These are phyloP conservation scores for Yamagishiella unicocca DNA, from an alignment of 139 green algal genomes.

Conservation along the genomic window DNA sequence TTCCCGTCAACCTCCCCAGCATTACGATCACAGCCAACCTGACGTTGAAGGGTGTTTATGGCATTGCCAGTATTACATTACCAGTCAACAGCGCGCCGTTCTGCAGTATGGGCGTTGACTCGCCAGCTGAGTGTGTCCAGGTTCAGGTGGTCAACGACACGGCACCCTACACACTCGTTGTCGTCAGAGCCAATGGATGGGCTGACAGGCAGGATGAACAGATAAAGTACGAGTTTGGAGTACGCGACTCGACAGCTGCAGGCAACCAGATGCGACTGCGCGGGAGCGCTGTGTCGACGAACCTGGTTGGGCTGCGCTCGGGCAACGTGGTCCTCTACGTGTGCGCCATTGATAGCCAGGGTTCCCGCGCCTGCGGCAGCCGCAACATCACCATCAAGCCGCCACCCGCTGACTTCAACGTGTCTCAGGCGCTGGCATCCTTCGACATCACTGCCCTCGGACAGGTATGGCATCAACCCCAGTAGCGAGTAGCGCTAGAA, in stretches of 20 bases:
- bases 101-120: background rate
- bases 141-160: background rate
- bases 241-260: background rate
- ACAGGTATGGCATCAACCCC: background rate
- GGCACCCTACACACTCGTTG: background rate
- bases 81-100: background rate
- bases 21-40: conserved; percentile 1
- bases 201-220: background rate
- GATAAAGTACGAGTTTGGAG: background rate
- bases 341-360: conserved; percentile 11
- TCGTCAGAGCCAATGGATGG: background rate
- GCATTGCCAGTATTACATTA: background rate
- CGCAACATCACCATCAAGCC: background rate
- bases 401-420: background rate
- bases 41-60: background rate
- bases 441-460: background rate
- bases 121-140: background rate
- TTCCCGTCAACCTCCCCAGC: background rate
- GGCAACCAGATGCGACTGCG: background rate
- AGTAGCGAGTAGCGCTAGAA: background rate
- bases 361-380: background rate
- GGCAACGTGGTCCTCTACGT: background rate
- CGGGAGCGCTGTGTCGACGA: background rate
- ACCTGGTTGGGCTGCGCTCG: background rate
- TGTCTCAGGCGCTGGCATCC: background rate